A percentile compares a stretch with the other conserved stretches of the same genome.
phyloP scores from a whole-genome alignment of 2,329 filamentous ascomycete species.

The Aspergillus versicolor region DNA sequence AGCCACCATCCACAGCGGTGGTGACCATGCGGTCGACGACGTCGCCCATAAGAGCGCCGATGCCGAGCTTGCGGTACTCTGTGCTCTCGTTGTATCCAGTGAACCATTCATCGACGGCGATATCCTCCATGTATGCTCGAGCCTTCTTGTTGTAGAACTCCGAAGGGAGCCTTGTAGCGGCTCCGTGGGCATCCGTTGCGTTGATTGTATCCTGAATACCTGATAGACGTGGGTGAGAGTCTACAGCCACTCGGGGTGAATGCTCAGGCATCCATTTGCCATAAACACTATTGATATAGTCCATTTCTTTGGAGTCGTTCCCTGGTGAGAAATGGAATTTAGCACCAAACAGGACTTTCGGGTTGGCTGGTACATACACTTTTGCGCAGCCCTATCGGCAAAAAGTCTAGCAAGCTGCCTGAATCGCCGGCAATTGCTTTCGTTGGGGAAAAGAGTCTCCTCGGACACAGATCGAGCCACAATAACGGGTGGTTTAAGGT shows the following conservation, averaged over 20 bases:
- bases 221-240: conserved; percentile 77
- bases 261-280: conserved; percentile 82
- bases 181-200: conserved; percentile 79
- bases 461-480: conserved; percentile 64
- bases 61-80: conserved; percentile 87
- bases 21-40: conserved; percentile 72
- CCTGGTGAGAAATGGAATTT: conserved; percentile 25
- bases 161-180: conserved; percentile 72
- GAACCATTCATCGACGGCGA: conserved; percentile 91
- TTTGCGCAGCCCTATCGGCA: conserved; percentile 67
- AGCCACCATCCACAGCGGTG: conserved; percentile 59
- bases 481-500: conserved; percentile 64
- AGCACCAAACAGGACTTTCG: neutral
- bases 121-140: conserved; percentile 65
- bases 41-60: conserved; percentile 82
- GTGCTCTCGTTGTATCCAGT: conserved; percentile 76
- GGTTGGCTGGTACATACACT: conserved; percentile 49
- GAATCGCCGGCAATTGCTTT: conserved; percentile 70
- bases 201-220: conserved; percentile 96
- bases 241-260: conserved; percentile 70
- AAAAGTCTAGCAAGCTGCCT: conserved; percentile 68
- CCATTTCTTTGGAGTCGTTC: conserved; percentile 78
- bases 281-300: conserved; percentile 73
- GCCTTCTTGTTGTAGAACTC: conserved; percentile 83
- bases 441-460: conserved; percentile 80